Percentiles rank a stretch among this genome's conserved stretches.
phyloP scores from a whole-genome alignment of 2,329 filamentous ascomycete genomes.

The Didymella keratinophila region DNA sequence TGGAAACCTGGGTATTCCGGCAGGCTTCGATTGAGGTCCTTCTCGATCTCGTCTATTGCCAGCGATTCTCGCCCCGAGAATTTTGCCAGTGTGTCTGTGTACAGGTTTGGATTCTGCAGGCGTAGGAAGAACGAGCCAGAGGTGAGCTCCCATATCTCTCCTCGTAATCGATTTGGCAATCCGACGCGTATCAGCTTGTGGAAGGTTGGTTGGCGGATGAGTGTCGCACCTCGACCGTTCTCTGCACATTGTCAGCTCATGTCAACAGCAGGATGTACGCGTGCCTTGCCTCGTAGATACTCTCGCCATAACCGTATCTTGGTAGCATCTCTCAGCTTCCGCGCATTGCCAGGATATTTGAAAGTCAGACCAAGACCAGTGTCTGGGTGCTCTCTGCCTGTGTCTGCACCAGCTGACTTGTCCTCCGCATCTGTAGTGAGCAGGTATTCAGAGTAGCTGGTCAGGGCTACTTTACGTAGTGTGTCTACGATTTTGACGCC shows the following conservation, averaged over 20 bases:
- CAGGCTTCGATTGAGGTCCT: constrained; percentile 93
- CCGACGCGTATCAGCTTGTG: constrained; percentile 97
- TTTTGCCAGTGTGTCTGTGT: constrained; percentile 82
- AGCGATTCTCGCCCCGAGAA: constrained; percentile 87
- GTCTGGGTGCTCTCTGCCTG: constrained; percentile 75
- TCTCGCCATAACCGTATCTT: constrained; percentile 99
- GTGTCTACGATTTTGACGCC: constrained; percentile 88
- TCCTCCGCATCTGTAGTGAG: constrained; percentile 59
- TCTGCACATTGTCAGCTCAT: constrained; percentile 57
- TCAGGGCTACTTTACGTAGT: constrained; percentile 77
- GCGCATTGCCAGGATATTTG: constrained; percentile 91
- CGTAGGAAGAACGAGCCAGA: constrained; percentile 90
- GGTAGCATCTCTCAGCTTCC: constrained; percentile 90
- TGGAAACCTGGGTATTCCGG: constrained; percentile 98
- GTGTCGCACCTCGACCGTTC: constrained; percentile 89
- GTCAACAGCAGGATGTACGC: constrained; percentile 12
- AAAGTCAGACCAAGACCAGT: constrained; percentile 93
- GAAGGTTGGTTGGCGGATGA: constrained; percentile 95
- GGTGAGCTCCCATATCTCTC: constrained; percentile 94
- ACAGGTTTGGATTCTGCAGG: constrained; percentile 84
- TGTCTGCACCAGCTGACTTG: constrained; percentile 45
- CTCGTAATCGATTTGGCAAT: constrained; percentile 87
- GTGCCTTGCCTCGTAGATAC: constrained; percentile 72
- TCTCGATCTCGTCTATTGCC: constrained; percentile 98
- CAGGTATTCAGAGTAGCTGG: constrained; percentile 79